Percentiles rank a stretch among this genome's conserved stretches.
Evolutionary conservation across 2,329 filamentous ascomycete species (phyloP).

Genomic region (Scedosporium dehoogii): DNA sequence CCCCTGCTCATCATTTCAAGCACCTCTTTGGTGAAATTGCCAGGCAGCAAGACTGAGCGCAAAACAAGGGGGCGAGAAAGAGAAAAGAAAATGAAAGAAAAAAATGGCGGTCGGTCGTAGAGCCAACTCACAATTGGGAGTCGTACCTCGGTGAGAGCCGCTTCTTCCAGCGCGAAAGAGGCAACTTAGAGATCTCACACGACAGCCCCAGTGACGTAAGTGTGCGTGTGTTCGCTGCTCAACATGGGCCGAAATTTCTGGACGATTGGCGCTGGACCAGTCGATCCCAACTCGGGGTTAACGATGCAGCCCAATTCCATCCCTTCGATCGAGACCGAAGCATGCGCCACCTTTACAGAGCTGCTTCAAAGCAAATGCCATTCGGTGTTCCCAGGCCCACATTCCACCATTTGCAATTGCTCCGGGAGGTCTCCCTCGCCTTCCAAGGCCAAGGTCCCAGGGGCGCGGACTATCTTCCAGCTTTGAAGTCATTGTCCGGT

Average conservation of each 20-base stretch:
- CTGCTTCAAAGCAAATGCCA: background rate
- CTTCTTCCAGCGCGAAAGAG: background rate
- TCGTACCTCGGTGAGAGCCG: too few species aligned
- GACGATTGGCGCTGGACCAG: too few species aligned
- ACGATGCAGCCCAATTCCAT: background rate
- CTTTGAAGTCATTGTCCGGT: background rate
- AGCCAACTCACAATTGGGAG: background rate
- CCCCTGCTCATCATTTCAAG: background rate
- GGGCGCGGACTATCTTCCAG: background rate
- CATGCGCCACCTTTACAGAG: background rate
- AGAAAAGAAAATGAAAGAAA: too few species aligned
- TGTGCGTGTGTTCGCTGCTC: background rate
- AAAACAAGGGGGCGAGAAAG: background rate
- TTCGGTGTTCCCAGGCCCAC: background rate
- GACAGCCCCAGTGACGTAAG: background rate
- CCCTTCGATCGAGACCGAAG: background rate
- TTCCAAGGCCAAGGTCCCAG: background rate
- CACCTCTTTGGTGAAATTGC: background rate
- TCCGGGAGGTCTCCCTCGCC: background rate
- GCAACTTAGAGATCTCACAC: background rate
- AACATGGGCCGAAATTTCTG: too few species aligned
- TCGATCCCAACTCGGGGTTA: background rate
- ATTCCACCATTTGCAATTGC: background rate
- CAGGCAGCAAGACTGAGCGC: background rate
- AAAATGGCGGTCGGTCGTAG: too few species aligned